A percentile compares a stretch with the other conserved stretches of the same genome.
phyloP scores from a whole-genome alignment of 2,329 filamentous ascomycete species.

The Aspergillus fijiensis region DNA sequence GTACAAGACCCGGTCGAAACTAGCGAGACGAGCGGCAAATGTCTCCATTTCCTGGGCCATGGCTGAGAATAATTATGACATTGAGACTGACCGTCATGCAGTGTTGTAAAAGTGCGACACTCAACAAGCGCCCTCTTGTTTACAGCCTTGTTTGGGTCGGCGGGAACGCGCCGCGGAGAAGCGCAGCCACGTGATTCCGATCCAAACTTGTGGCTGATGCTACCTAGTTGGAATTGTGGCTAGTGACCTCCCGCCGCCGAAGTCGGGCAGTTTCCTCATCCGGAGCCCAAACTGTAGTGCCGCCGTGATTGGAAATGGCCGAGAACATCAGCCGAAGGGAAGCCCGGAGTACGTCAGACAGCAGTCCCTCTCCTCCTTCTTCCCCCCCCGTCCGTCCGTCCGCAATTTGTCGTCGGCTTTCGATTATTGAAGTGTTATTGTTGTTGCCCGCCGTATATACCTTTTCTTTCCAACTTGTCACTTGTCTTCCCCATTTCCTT shows the following conservation, averaged over 20 bases:
- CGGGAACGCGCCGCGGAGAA: conserved; percentile 22
- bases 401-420: background rate
- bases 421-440: conserved; percentile 1
- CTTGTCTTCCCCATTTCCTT: background rate
- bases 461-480: conserved; percentile 2
- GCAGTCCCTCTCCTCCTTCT: background rate
- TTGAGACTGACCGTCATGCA: conserved; percentile 5
- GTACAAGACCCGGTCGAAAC: conserved; percentile 66
- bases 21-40: conserved; percentile 73
- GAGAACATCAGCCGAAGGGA: conserved; percentile 16
- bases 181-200: conserved; percentile 18
- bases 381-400: background rate
- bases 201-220: background rate
- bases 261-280: conserved; percentile 7
- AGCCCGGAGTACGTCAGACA: conserved; percentile 24
- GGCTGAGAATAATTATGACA: conserved; percentile 12
- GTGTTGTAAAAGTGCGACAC: background rate
- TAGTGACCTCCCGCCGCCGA: background rate
- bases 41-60: conserved; percentile 54
- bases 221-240: background rate
- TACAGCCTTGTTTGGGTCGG: conserved; percentile 25
- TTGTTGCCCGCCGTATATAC: background rate
- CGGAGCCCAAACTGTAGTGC: background rate
- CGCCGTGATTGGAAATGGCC: conserved; percentile 7
- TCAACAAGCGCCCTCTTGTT: conserved; percentile 15